Conservation (phyloP, 371 early-diverging fungal genomes). For the Rhizopus sp. region DNA sequence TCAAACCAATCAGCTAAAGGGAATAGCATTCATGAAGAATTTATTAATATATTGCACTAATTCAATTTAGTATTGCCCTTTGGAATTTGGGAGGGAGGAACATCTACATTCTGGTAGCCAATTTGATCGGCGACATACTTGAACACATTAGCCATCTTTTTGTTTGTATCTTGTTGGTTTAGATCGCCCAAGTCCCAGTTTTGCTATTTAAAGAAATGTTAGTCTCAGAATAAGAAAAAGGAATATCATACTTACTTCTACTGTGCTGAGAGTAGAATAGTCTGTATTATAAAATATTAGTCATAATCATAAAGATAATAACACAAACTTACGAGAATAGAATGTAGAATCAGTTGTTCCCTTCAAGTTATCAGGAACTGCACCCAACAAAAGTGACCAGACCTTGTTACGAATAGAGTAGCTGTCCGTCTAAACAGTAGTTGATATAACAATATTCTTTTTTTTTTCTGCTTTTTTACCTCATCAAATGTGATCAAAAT, state of each 20-base stretch:
- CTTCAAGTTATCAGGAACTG: conserved; percentile 25
- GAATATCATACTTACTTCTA: conserved; percentile 34
- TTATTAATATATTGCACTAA: too few species aligned
- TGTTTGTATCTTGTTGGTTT: conserved; percentile 48
- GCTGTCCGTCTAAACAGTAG: conserved; percentile 12
- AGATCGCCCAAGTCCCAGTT: conserved; percentile 63
- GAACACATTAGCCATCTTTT: conserved; percentile 38
- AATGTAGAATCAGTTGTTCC: conserved; percentile 51
- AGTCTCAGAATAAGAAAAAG: not conserved
- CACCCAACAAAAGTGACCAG: conserved; percentile 33
- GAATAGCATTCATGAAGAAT: too few species aligned
- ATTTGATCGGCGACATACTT: conserved; percentile 28
- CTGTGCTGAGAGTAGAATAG: conserved; percentile 56
- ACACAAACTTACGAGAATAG: conserved; percentile 43
- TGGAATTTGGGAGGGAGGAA: conserved; percentile 31
- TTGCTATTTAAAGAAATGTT: conserved; percentile 8
- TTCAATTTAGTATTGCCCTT: not conserved
- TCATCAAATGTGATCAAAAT: conserved; percentile 37
- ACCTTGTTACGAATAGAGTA: conserved; percentile 29
- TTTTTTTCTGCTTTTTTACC: conserved; percentile 7
- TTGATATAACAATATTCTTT: not conserved
- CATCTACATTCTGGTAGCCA: conserved; percentile 32
- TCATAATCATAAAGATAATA: not conserved
- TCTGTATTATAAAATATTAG: not conserved
- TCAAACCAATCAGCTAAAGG: too few species aligned